Percentiles rank a stretch among this genome's conserved stretches.
phyloP scores from a whole-genome alignment of 2,329 filamentous ascomycete genomes.

The Colletotrichum orbiculare region DNA sequence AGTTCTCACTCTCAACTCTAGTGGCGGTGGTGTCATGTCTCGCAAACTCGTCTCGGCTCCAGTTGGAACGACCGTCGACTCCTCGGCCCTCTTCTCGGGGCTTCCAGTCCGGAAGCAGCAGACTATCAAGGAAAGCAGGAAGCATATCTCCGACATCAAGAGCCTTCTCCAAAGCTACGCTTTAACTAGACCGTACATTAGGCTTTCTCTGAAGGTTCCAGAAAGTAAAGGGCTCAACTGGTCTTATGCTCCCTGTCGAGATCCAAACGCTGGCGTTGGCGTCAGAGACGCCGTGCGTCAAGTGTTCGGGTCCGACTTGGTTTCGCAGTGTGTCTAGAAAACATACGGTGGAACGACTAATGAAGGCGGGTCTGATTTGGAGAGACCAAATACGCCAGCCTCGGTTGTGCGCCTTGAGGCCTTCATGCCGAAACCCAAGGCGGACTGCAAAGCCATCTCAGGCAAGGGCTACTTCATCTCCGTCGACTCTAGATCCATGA shows the following conservation, averaged over 20 bases:
- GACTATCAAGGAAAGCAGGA: slow-evolving; percentile 66
- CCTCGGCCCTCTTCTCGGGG: slow-evolving; percentile 67
- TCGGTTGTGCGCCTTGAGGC: slow-evolving; percentile 60
- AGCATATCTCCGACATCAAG: slow-evolving; percentile 67
- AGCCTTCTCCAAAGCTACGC: slow-evolving; percentile 72
- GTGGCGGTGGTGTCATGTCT: slow-evolving; percentile 53
- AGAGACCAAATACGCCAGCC: slow-evolving; percentile 13
- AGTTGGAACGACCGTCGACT: slow-evolving; percentile 75
- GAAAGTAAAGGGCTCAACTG: slow-evolving; percentile 66
- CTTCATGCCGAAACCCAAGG: slow-evolving; percentile 65
- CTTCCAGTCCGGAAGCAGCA: slow-evolving; percentile 73
- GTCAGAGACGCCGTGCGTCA: slow-evolving; percentile 71
- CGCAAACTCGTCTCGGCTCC: slow-evolving; percentile 60
- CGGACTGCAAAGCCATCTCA: slow-evolving; percentile 55
- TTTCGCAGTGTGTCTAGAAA: slow-evolving; percentile 63
- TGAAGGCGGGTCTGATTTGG: slow-evolving; percentile 10
- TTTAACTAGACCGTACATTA: slow-evolving; percentile 72
- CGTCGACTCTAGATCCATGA: slow-evolving; percentile 75
- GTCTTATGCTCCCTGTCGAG: slow-evolving; percentile 69
- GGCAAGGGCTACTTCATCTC: slow-evolving; percentile 70
- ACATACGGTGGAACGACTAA: slow-evolving; percentile 28
- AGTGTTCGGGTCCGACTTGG: slow-evolving; percentile 67
- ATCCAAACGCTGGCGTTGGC: slow-evolving; percentile 43
- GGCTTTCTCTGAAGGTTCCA: slow-evolving; percentile 68
- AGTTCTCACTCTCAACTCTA: slow-evolving; percentile 54